Evolutionary conservation across 768 basidiomycete species (phyloP).

Genomic region (Trametes elegans): DNA sequence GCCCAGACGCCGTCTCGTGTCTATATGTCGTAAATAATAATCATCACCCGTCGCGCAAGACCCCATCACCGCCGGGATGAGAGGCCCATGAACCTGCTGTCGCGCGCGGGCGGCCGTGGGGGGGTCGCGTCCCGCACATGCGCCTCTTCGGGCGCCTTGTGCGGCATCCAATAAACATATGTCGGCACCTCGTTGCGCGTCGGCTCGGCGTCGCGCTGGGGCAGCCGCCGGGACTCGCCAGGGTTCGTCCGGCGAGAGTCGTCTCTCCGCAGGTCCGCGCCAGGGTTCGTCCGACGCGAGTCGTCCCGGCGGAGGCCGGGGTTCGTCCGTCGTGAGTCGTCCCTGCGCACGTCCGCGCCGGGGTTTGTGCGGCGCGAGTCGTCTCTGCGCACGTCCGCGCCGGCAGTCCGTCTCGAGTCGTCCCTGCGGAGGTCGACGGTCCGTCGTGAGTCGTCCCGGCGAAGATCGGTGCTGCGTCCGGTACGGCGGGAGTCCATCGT

Average conservation of each 20-base stretch:
- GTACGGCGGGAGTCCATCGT: slow-evolving; percentile 19
- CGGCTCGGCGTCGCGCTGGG: slow-evolving; percentile 17
- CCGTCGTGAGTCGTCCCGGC: slow-evolving; percentile 16
- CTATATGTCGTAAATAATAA: slow-evolving; percentile 19
- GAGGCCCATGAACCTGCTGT: slow-evolving; percentile 11
- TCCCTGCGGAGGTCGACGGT: slow-evolving; percentile 18
- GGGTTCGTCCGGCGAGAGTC: slow-evolving; percentile 17
- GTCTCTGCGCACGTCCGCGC: slow-evolving; percentile 3
- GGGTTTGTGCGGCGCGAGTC: slow-evolving; percentile 12
- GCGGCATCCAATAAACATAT: slow-evolving; percentile 30
- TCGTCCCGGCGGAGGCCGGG: slow-evolving; percentile 16
- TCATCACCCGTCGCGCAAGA: slow-evolving; percentile 14
- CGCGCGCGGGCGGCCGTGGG: slow-evolving; percentile 37
- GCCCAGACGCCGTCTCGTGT: slow-evolving; percentile 18
- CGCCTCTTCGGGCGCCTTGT: slow-evolving; percentile 27
- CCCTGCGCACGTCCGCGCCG: slow-evolving; percentile 1
- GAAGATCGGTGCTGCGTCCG: slow-evolving; percentile 14
- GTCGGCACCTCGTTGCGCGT: slow-evolving; percentile 29
- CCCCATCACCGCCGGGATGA: slow-evolving; percentile 44
- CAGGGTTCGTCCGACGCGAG: slow-evolving; percentile 14
- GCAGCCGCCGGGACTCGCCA: slow-evolving; percentile 11
- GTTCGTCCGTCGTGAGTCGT: slow-evolving; percentile 7
- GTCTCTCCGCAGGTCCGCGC: slow-evolving; percentile 5
- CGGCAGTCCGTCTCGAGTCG: slow-evolving; percentile 15
- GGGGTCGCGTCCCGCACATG: slow-evolving; percentile 24